A percentile compares a stretch with the other conserved stretches of the same genome.
These are phyloP conservation scores for Pestalotiopsis sp. DNA, from an alignment of 2,329 filamentous ascomycete genomes.

Conservation along the genomic window DNA sequence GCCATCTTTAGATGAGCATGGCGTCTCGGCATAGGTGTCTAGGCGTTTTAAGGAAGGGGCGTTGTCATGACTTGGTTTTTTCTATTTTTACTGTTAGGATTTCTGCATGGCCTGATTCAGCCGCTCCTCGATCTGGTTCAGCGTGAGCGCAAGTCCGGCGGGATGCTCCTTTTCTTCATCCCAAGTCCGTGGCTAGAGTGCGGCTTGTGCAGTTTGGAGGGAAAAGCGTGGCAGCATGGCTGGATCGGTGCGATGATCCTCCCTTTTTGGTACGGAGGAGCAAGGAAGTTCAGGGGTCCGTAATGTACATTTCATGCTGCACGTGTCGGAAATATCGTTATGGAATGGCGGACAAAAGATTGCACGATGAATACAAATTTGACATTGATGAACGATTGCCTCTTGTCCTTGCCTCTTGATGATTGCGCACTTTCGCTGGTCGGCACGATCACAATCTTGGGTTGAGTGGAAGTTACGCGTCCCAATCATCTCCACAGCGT, in stretches of 20 bases:
- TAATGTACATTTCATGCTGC: constrained; percentile 12
- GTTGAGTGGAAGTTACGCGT: too few relatives aligned
- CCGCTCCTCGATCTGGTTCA: not conserved
- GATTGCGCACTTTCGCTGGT: too few relatives aligned
- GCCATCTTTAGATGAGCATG: constrained; percentile 17
- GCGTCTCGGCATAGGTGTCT: constrained; percentile 17
- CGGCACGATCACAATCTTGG: too few relatives aligned
- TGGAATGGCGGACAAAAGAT: constrained; percentile 6
- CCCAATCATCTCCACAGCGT: too few relatives aligned
- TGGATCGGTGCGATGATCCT: not conserved
- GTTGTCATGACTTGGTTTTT: constrained; percentile 18
- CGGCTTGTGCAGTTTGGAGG: constrained; percentile 1
- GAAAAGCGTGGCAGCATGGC: constrained; percentile 1
- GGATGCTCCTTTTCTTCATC: not conserved
- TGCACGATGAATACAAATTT: not conserved
- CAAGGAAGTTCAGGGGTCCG: not conserved
- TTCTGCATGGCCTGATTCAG: constrained; percentile 4
- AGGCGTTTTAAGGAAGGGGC: constrained; percentile 20
- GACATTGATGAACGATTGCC: not conserved
- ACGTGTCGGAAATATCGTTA: constrained; percentile 11
- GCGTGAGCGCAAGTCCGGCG: not conserved
- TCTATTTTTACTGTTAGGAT: constrained; percentile 2
- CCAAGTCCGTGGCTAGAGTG: not conserved
- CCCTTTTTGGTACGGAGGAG: not conserved
- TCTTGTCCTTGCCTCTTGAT: too few relatives aligned